phyloP scores from a whole-genome alignment of 2,329 filamentous ascomycete species.

The Ophiognomonia clavigignenti-juglandacearum region DNA sequence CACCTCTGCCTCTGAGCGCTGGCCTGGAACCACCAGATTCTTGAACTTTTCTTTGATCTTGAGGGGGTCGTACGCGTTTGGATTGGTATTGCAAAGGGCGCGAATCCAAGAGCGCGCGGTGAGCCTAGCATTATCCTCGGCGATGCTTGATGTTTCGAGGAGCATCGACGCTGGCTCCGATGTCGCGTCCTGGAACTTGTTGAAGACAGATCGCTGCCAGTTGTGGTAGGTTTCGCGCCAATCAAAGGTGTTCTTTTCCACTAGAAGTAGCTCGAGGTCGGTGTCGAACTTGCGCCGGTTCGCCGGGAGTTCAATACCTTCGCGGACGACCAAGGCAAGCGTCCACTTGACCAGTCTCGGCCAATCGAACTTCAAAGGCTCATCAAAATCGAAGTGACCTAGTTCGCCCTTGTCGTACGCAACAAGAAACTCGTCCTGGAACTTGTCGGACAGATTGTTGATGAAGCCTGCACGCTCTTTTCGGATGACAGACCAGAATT shows the following conservation, averaged over 20 bases:
- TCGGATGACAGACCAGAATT: constrained; percentile 49
- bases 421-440: constrained; percentile 60
- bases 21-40: constrained; percentile 33
- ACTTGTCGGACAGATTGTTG: constrained; percentile 53
- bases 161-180: constrained; percentile 39
- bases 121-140: constrained; percentile 16
- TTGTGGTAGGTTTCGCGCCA: constrained; percentile 57
- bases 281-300: constrained; percentile 36
- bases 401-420: constrained; percentile 62
- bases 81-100: constrained; percentile 50
- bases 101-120: constrained; percentile 56
- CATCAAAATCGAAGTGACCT: constrained; percentile 57
- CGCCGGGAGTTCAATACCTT: constrained; percentile 43
- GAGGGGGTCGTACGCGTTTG: constrained; percentile 42
- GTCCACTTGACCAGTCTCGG: constrained; percentile 61
- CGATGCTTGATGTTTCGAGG: constrained; percentile 18
- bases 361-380: constrained; percentile 66
- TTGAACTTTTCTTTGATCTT: constrained; percentile 47
- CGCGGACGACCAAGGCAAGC: constrained; percentile 42
- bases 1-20: constrained; percentile 29
- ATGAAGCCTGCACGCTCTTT: constrained; percentile 49
- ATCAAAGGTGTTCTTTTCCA: constrained; percentile 30
- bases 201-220: constrained; percentile 48
- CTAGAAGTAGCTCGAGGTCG: constrained; percentile 27
- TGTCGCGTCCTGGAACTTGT: constrained; percentile 50